phyloP scores from a whole-genome alignment of 768 basidiomycete genomes.

The Nidula microcarpa region DNA sequence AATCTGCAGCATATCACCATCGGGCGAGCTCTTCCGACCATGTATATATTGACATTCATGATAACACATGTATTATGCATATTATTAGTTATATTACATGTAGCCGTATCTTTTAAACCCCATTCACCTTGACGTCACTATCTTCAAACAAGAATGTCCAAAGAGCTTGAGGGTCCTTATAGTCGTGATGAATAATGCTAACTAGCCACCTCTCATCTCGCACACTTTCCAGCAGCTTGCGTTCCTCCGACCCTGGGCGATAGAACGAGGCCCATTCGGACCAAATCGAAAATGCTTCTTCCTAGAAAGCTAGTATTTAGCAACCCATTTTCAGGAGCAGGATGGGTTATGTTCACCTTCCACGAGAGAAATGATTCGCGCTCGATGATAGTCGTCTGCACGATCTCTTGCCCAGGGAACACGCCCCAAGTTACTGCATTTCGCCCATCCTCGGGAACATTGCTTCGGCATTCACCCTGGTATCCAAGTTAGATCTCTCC shows the following conservation, averaged over 20 bases:
- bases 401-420: constrained; percentile 94
- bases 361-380: constrained; percentile 91
- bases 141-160: constrained; percentile 78
- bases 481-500: background rate
- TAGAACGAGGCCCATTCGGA: constrained; percentile 90
- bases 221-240: constrained; percentile 69
- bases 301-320: constrained; percentile 40
- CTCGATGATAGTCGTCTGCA: constrained; percentile 96
- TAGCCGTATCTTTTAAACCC: background rate
- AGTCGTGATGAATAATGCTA: constrained; percentile 92
- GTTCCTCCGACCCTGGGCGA: constrained; percentile 67
- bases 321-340: background rate
- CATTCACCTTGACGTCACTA: background rate
- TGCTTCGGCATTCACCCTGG: constrained; percentile 78
- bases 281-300: constrained; percentile 97
- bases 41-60: no score
- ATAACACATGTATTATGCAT: background rate
- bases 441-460: constrained; percentile 72
- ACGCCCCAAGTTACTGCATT: constrained; percentile 99
- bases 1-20: no score
- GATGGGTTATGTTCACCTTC: constrained; percentile 59
- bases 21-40: no score
- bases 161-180: constrained; percentile 69
- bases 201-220: constrained; percentile 83
- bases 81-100: background rate